phyloP scores from a whole-genome alignment of 352 stramenopile species.

The Bremia lactucae region DNA sequence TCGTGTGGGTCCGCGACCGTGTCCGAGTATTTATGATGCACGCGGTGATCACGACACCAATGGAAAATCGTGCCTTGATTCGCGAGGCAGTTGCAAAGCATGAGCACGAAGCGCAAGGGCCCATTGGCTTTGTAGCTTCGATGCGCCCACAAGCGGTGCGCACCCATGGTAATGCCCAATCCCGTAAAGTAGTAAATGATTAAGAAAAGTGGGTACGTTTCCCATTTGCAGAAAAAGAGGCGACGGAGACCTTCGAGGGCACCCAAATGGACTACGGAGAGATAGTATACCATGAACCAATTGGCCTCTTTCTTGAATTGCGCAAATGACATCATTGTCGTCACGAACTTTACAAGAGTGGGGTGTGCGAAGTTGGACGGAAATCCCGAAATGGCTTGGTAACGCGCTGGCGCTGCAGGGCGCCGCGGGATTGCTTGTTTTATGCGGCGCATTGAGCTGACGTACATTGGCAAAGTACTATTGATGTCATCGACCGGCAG shows the following conservation, averaged over 20 bases:
- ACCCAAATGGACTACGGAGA: slow-evolving; percentile 88
- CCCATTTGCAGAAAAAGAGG: slow-evolving; percentile 63
- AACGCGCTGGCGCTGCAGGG: slow-evolving; percentile 5
- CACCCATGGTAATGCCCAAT: slow-evolving; percentile 96
- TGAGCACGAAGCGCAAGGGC: slow-evolving; percentile 89
- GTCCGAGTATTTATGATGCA: slow-evolving; percentile 99
- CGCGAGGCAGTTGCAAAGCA: slow-evolving; percentile 96
- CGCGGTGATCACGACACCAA: slow-evolving; percentile 96
- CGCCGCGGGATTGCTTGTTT: slow-evolving; percentile 4
- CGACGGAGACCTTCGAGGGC: slow-evolving; percentile 82
- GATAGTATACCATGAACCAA: slow-evolving; percentile 98
- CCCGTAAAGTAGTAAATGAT: slow-evolving; percentile 91
- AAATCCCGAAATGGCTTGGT: slow-evolving; percentile 21
- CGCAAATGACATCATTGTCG: slow-evolving; percentile 38
- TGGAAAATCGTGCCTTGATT: slow-evolving; percentile 98
- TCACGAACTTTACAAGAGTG: neutral
- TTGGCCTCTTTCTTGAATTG: slow-evolving; percentile 88
- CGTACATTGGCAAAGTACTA: slow-evolving; percentile 20
- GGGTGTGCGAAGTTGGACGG: slow-evolving; percentile 11
- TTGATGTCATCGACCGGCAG: slow-evolving; percentile 22
- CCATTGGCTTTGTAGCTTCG: slow-evolving; percentile 91
- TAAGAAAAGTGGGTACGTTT: slow-evolving; percentile 87
- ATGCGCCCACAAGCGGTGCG: slow-evolving; percentile 96
- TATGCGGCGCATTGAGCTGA: slow-evolving; percentile 10
- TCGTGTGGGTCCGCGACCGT: slow-evolving; percentile 91